Evolutionary conservation across 345 rosid genomes (phyloP), one percentile per base, ranked within the genome.

Genomic region (Luvunga scandens): DNA sequence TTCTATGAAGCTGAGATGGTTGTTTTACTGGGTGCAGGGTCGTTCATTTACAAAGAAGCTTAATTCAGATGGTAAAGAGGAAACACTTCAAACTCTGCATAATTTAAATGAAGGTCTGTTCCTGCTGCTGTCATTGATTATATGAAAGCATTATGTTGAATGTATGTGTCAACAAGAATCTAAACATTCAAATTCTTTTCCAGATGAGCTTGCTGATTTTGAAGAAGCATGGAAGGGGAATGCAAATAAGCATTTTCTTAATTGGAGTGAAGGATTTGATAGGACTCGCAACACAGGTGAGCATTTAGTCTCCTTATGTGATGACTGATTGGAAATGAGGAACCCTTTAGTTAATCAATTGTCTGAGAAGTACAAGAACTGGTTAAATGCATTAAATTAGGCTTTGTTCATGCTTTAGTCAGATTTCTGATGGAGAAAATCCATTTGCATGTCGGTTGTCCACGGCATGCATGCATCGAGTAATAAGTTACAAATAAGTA

Each of bases 31-130:
- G 73, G 5, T 82, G 61, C 67, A 95, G 98, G 98, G 95, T 60
- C 98, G 91, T 80, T 89, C 98, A 0, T 84, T 93, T 57, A 87
- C 89, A 39, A 89, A 92, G 86, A 95, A 90, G 83, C 93, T 95
- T 16, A 84, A 83, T 75, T 76, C 93, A 19, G 89, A 86, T 74
- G 98, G 98, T 65, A 89, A 90, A n/a, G 95, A 92, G 83, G 94
- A 93, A 45, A 84, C 92, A 24, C 39, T 81, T 78, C 98, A 93
- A 77, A 88, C 90, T 67, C 81, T 95, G 24, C 97, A 93, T 83
- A 93, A 93, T 81, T 79, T 95, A 71, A 83, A 85, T 62, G 90
- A 92, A 90, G 97, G 98, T 93, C 27, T 60, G 79, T 76, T 59
- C 8, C 31, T 71, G 34, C 30, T 66, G 74, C 65, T 9, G 9